Base-by-base conservation (phyloP, 805 yeast species). In the Sugiyamaella valdiviana region DNA sequence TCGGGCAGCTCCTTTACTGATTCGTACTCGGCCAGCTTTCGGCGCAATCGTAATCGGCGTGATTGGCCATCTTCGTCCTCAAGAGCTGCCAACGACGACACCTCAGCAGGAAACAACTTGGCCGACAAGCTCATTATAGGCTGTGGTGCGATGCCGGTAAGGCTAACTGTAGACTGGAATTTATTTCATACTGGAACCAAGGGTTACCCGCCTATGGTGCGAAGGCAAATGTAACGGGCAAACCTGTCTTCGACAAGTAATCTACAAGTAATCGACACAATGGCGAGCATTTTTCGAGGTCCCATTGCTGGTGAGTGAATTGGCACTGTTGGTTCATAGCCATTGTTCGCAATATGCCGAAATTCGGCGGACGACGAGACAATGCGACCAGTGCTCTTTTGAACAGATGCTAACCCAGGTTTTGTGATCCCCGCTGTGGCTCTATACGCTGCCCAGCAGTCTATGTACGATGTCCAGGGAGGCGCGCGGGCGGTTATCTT, bases 401-500 rank as follows among this genome's bases (percentile, higher is more conserved):
- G n/a, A n/a, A n/a, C n/a, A 23, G 26, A 6, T 23, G 14, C 32
- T 26, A n/a, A 26, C 32, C 6, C 32, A 26, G 32, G 64, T 29
- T 47, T 63, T 29, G 60, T 63, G 39, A 37, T 64, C 19, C 68
- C 68, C 36, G 57, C 56, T 12, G 42, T 45, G n/a, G 81, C 84
- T 10, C 50, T 64, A 21, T 64, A 58, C 51, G 52, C 61, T 9
- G 84, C 83, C 6, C 91, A 88, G 63, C 79, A 84, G 59, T 82
- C 97, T 23, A 73, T 93, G 70, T 93, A 88, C 65, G 98, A 93
- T 63, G 99, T 93, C 36, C 82, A 84, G 63, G 99, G 99, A 51
- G 99, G 99, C 48, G 79, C 86, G 50, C 77, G 99, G 65, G 99
- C 97, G 20, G 95, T 93, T 46, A 85, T 93, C 54, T 93, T 93